These are phyloP conservation scores for Hypoxylon sp. DNA, from an alignment of 2,329 filamentous ascomycete genomes.

Conservation along the genomic window DNA sequence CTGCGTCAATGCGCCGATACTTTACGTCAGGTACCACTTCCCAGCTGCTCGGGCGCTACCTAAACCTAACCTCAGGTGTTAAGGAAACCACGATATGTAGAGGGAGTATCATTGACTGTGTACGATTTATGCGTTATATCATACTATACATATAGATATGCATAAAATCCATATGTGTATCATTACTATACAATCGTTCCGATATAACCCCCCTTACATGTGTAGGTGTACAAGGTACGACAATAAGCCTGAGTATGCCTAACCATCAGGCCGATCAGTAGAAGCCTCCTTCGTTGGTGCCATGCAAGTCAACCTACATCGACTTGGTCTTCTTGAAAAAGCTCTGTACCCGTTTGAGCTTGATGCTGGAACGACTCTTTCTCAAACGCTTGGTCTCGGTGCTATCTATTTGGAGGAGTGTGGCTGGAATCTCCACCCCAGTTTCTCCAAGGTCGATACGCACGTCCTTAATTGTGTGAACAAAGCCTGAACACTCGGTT, in stretches of 20 bases:
- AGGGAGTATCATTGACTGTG: not conserved
- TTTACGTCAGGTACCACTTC: constrained; percentile 12
- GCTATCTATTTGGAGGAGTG: constrained; percentile 44
- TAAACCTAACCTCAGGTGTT: not conserved
- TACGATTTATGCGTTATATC: not conserved
- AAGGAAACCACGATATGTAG: not conserved
- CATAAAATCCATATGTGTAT: not conserved
- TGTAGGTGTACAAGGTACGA: not conserved
- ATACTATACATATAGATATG: not conserved
- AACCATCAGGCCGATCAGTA: not conserved
- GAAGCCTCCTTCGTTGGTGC: not conserved
- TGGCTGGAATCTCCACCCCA: constrained; percentile 37
- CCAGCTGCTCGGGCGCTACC: constrained; percentile 7
- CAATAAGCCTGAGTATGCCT: not conserved
- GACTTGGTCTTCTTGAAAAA: constrained; percentile 24
- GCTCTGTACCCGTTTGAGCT: constrained; percentile 11
- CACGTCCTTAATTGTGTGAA: constrained; percentile 41
- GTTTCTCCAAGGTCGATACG: constrained; percentile 36
- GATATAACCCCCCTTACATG: not conserved
- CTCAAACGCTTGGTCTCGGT: constrained; percentile 7
- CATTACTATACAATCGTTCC: not conserved
- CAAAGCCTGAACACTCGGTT: constrained; percentile 36
- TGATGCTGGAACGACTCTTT: constrained; percentile 8
- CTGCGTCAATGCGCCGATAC: constrained; percentile 11
- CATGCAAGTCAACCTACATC: constrained; percentile 5